These are phyloP conservation scores for Waitea zeae DNA, from an alignment of 1,284 basidiomycete genomes.

Conservation along the genomic window DNA sequence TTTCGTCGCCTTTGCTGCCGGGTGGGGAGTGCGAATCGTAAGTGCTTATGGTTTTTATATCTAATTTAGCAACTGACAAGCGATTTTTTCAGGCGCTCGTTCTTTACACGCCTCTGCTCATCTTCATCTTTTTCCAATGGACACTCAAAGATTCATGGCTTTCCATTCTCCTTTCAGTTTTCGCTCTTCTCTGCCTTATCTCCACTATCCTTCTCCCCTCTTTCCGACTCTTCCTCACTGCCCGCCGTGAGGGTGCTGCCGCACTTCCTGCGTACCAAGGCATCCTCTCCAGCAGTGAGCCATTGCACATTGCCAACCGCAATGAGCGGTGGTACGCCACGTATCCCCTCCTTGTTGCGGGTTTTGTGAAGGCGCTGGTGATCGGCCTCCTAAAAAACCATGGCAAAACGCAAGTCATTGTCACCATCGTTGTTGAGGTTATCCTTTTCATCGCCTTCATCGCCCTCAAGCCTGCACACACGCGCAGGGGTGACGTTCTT, in stretches of 20 bases:
- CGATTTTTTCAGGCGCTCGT: conserved; percentile 32
- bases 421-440: conserved; percentile 54
- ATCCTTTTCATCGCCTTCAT: conserved; percentile 37
- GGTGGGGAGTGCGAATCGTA: conserved; percentile 46
- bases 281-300: conserved; percentile 21
- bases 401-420: conserved; percentile 56
- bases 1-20: conserved; percentile 29
- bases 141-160: conserved; percentile 76
- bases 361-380: conserved; percentile 51
- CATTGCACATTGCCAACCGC: conserved; percentile 40
- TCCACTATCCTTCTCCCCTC: conserved; percentile 24
- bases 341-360: conserved; percentile 31
- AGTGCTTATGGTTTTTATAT: conserved; percentile 11
- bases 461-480: conserved; percentile 35
- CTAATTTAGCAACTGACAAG: neutral
- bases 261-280: conserved; percentile 19
- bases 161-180: conserved; percentile 46
- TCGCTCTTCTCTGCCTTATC: conserved; percentile 43
- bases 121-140: conserved; percentile 82
- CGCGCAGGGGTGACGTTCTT: conserved; percentile 41
- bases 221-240: conserved; percentile 25
- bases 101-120: conserved; percentile 47
- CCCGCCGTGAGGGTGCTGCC: conserved; percentile 18
- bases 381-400: conserved; percentile 51
- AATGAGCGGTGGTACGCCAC: conserved; percentile 38